A percentile compares a stretch with the other conserved stretches of the same genome.
phyloP scores from a whole-genome alignment of 129 eudicot genomes.

The Pulicaria dysenterica region DNA sequence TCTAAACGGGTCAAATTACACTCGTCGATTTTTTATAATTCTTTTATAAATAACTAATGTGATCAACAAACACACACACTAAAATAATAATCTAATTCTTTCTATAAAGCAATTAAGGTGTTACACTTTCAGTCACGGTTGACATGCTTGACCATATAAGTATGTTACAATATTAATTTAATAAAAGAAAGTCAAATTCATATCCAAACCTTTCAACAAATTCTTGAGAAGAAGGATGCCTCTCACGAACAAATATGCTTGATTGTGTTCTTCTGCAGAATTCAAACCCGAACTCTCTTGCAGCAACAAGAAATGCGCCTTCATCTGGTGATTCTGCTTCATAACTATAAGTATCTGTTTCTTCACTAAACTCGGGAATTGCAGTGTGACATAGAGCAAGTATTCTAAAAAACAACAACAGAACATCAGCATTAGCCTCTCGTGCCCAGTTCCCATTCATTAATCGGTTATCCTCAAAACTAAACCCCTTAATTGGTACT shows the following conservation, averaged over 20 bases:
- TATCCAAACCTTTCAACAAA: slow-evolving; percentile 69
- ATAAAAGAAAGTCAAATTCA: background rate
- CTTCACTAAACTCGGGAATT: slow-evolving; percentile 84
- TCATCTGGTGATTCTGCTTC: slow-evolving; percentile 99
- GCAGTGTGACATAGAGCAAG: slow-evolving; percentile 97
- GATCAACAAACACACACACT: background rate
- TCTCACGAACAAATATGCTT: slow-evolving; percentile 78
- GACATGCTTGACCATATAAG: background rate
- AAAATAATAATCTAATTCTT: background rate
- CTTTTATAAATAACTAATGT: background rate
- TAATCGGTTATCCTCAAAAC: slow-evolving; percentile 81
- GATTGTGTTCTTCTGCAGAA: slow-evolving; percentile 86
- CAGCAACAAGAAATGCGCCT: slow-evolving; percentile 97
- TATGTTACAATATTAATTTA: slow-evolving; percentile 14
- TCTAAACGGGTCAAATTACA: background rate
- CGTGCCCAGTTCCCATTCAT: slow-evolving; percentile 82
- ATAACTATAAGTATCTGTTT: slow-evolving; percentile 61
- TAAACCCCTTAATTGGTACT: slow-evolving; percentile 64
- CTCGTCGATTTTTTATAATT: background rate
- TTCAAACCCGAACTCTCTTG: slow-evolving; percentile 96
- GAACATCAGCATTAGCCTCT: slow-evolving; percentile 65
- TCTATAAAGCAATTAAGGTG: background rate
- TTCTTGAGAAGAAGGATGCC: slow-evolving; percentile 58
- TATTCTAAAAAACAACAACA: slow-evolving; percentile 73
- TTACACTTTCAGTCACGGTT: background rate